Conservation (phyloP, 2,329 filamentous ascomycete genomes). For the Aureobasidium lini region DNA sequence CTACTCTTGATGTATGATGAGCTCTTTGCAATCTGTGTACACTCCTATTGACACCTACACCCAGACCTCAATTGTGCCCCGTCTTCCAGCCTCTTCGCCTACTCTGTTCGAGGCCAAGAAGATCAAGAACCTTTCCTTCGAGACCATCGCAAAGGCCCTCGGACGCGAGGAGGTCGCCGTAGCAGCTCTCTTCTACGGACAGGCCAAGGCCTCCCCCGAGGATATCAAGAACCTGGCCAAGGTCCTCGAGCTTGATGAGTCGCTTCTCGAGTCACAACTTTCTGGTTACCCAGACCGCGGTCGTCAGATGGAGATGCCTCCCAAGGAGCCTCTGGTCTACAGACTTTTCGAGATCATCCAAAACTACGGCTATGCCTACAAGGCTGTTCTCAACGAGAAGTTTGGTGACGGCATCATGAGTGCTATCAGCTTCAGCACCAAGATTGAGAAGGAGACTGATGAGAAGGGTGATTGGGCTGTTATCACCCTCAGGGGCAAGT, state of each 20-base stretch:
- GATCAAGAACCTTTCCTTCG: conserved; percentile 66
- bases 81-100: conserved; percentile 62
- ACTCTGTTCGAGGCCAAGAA: conserved; percentile 79
- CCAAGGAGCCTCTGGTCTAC: conserved; percentile 80
- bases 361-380: conserved; percentile 95
- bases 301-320: conserved; percentile 71
- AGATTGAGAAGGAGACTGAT: conserved; percentile 90
- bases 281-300: conserved; percentile 75
- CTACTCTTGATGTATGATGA: conserved; percentile 22
- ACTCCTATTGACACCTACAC: conserved; percentile 12
- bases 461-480: conserved; percentile 77
- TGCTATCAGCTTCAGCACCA: conserved; percentile 82
- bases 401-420: conserved; percentile 81
- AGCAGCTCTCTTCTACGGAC: conserved; percentile 86
- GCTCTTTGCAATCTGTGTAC: background rate
- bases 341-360: conserved; percentile 89
- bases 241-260: conserved; percentile 54
- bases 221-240: conserved; percentile 61
- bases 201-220: conserved; percentile 63
- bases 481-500: conserved; percentile 77
- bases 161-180: conserved; percentile 76
- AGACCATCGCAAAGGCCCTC: conserved; percentile 64
- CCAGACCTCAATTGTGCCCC: conserved; percentile 59
- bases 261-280: conserved; percentile 54
- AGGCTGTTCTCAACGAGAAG: conserved; percentile 93